Conservation (phyloP, 352 stramenopile species). For the Phytophthora pistaciae region DNA sequence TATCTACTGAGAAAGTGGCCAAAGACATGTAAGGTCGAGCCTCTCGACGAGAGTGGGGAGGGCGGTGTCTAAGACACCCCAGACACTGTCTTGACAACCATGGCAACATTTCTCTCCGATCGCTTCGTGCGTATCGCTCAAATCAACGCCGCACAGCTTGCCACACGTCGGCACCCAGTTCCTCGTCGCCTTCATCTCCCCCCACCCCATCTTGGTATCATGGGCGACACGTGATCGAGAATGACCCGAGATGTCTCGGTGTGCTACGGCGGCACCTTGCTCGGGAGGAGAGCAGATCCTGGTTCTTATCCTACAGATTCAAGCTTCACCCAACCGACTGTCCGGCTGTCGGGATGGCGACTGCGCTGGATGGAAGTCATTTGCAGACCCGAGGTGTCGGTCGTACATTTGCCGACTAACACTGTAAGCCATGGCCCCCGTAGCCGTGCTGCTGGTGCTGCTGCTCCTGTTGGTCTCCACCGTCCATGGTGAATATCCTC, state of each 20-base stretch:
- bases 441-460: conserved; percentile 17
- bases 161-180: not conserved
- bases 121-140: not conserved
- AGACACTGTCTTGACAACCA: too few species aligned
- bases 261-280: not conserved
- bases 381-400: not conserved
- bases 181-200: not conserved
- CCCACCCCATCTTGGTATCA: too few species aligned
- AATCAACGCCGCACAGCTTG: not conserved
- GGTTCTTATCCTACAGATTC: conserved; percentile 33
- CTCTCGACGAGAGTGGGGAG: too few species aligned
- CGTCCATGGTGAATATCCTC: conserved; percentile 4
- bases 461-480: conserved; percentile 19
- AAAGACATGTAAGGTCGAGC: too few species aligned
- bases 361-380: conserved; percentile 1
- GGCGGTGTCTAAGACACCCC: too few species aligned
- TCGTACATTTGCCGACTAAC: not conserved
- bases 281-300: conserved; percentile 16
- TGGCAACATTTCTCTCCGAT: too few species aligned
- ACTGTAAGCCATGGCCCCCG: conserved; percentile 6
- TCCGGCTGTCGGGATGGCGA: conserved; percentile 20
- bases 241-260: not conserved
- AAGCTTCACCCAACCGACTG: not conserved
- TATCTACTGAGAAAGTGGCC: too few species aligned
- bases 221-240: not conserved